Base-by-base conservation (phyloP, 2,329 filamentous ascomycete species). In the Cercospora sp. region DNA sequence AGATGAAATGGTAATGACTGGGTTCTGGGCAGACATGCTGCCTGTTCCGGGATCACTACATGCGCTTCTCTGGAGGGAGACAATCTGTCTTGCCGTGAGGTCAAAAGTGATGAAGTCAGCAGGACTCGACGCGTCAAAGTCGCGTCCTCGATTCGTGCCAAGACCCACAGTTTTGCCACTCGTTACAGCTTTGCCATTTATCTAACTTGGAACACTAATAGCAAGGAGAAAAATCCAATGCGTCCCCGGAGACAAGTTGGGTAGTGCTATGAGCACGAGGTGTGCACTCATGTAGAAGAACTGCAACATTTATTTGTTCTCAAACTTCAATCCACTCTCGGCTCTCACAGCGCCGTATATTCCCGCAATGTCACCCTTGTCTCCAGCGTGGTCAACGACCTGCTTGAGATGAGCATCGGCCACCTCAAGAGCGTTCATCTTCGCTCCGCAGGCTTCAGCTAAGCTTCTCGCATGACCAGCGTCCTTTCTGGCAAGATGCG, bases 401-500 rank as follows among this genome's bases (percentile, higher is more conserved):
- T 83, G 81, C 64, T 84, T 84, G 73, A 97, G 79, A 78, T 95
- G 90, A 30, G 80, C 83, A 79, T 94, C 90, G 1, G 85, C 90
- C 3, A 90, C 83, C 78, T 91, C 88, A 0, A 91, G 81, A 70
- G 88, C 89, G 68, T 82, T 85, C 79, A 97, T 79, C 67, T 83
- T 85, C 53, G 86, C 83, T 0, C 91, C 92, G 5, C 83, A 84
- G 26, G 80, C 80, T 69, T 87, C 82, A 0, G 91, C 93, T 67
- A 97, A 75, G 64, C 81, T 83, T 77, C 88, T 82, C 4, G 91
- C 92, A 83, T 97, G 93, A 1, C 88, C 81, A 1, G 89, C 87
- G 81, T 97, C 94, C 78, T 97, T 97, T 69, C 90, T 84, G 5
- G 93, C 93, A 68, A 97, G 82, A 77, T 95, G 90, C 0, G 94